Evolutionary conservation across 306 rosid species (phyloP).

Genomic region (Castanospermum australe): DNA sequence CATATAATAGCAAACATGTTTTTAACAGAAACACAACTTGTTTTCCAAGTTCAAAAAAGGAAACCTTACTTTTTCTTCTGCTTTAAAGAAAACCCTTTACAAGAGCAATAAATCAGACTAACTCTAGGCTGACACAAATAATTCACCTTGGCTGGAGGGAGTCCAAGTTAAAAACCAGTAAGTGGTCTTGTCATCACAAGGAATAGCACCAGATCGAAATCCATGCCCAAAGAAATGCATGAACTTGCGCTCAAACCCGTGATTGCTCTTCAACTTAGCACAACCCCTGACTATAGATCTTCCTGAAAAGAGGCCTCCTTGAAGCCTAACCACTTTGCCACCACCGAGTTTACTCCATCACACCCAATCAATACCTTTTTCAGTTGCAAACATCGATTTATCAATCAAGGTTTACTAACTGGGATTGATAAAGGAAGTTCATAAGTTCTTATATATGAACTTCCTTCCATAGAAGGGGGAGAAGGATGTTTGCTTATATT

Average conservation of each 20-base stretch:
- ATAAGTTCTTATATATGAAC: background rate
- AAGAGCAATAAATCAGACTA: background rate
- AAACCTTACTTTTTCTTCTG: too few species aligned
- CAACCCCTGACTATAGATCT: slow-evolving; percentile 58
- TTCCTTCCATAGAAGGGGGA: background rate
- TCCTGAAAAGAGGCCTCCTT: slow-evolving; percentile 37
- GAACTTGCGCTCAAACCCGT: slow-evolving; percentile 37
- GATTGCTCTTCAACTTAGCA: slow-evolving; percentile 4
- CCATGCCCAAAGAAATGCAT: slow-evolving; percentile 57
- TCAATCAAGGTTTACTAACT: background rate
- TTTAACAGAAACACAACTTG: too few species aligned
- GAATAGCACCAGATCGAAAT: slow-evolving; percentile 44
- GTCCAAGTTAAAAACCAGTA: slow-evolving; percentile 67
- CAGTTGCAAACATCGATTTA: background rate
- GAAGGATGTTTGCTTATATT: background rate
- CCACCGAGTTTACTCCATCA: slow-evolving; percentile 77
- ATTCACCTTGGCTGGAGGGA: slow-evolving; percentile 54
- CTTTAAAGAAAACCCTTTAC: background rate
- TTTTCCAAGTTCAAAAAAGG: too few species aligned
- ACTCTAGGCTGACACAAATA: background rate
- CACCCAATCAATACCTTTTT: slow-evolving; percentile 68
- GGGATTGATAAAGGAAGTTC: background rate
- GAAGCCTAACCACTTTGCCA: slow-evolving; percentile 69
- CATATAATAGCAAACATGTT: too few species aligned
- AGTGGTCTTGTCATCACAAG: slow-evolving; percentile 44